phyloP scores from a whole-genome alignment of 768 basidiomycete genomes.

The Pholiota molesta region DNA sequence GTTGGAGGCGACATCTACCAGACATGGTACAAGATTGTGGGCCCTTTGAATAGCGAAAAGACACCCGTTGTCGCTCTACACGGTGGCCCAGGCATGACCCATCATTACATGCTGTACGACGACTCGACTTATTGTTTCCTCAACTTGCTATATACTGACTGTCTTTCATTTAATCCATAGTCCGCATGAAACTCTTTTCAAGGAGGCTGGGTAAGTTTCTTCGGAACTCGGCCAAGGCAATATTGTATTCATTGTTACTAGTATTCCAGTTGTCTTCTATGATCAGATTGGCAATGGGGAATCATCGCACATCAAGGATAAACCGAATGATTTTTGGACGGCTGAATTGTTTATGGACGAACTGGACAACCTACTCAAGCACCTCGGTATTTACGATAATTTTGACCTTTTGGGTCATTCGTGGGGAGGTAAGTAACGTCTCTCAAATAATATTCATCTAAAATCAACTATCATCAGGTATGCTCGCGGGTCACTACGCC shows the following conservation, averaged over 20 bases:
- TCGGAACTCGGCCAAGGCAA: no score
- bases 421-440: no score
- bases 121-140: slow-evolving; percentile 30
- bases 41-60: slow-evolving; percentile 31
- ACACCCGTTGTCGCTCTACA: slow-evolving; percentile 49
- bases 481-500: slow-evolving; percentile 43
- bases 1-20: slow-evolving; percentile 17
- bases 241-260: background rate
- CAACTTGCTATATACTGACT: background rate
- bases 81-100: slow-evolving; percentile 51
- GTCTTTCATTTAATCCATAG: background rate
- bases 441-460: no score
- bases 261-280: slow-evolving; percentile 49
- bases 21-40: slow-evolving; percentile 50
- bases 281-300: slow-evolving; percentile 53
- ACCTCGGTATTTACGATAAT: slow-evolving; percentile 32
- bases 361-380: slow-evolving; percentile 2
- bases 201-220: background rate
- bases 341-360: slow-evolving; percentile 32
- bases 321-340: slow-evolving; percentile 47
- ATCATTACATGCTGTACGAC: slow-evolving; percentile 46
- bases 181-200: background rate
- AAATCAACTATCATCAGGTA: slow-evolving; percentile 30
- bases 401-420: slow-evolving; percentile 41
- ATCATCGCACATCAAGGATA: slow-evolving; percentile 49